Conservation (phyloP, 192 early-diverging fungal species). For the Dimargaris xerosporica region DNA sequence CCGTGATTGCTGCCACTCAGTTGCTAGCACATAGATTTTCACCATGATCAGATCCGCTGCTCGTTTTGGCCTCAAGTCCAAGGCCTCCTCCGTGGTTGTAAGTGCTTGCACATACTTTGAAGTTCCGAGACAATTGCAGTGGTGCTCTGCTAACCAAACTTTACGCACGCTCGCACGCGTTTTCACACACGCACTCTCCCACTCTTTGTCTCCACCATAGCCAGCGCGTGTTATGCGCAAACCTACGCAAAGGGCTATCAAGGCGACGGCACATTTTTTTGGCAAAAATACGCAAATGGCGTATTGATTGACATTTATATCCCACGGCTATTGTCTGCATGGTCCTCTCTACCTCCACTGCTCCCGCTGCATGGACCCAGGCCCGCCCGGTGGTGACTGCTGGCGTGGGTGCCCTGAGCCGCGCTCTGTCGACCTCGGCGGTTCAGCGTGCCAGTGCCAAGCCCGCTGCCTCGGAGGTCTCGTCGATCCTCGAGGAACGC, state of each 20-base stretch:
- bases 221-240: too few relatives aligned
- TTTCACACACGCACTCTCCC: too few relatives aligned
- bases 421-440: conserved; percentile 29
- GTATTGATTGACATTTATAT: too few relatives aligned
- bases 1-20: neutral
- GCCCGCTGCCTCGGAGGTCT: conserved; percentile 81
- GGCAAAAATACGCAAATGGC: too few relatives aligned
- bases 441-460: conserved; percentile 29
- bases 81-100: conserved; percentile 1
- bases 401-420: conserved; percentile 24
- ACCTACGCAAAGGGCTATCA: too few relatives aligned
- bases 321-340: too few relatives aligned
- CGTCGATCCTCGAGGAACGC: conserved; percentile 94
- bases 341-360: neutral
- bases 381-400: conserved; percentile 14
- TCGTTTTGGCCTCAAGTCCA: conserved; percentile 25
- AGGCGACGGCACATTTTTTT: too few relatives aligned
- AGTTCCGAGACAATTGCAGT: too few relatives aligned
- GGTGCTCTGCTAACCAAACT: too few relatives aligned
- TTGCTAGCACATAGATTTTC: conserved; percentile 10
- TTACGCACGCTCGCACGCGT: too few relatives aligned
- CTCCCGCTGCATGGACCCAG: neutral
- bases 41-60: conserved; percentile 35
- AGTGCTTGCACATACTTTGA: neutral
- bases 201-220: too few relatives aligned